These are phyloP conservation scores for Dictyostelium firmibasis DNA, from an alignment of 78 protist species.

Conservation along the genomic window DNA sequence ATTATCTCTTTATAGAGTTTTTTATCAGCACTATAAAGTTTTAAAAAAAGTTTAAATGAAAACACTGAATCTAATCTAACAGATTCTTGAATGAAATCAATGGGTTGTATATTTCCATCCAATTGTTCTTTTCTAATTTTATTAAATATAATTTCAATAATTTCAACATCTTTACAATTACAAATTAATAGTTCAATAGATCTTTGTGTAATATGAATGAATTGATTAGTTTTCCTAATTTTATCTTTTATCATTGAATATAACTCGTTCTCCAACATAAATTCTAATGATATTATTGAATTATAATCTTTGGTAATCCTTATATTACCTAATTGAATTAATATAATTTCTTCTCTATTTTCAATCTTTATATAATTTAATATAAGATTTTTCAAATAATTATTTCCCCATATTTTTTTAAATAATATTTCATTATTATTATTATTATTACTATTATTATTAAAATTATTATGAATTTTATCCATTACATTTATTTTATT, in stretches of 20 bases:
- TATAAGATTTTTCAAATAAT: neutral
- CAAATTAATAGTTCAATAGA: neutral
- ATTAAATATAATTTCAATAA: neutral
- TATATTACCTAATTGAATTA: neutral
- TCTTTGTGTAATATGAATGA: neutral
- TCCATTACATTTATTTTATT: neutral
- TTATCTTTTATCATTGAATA: neutral
- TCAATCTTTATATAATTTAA: neutral
- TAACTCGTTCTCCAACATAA: neutral
- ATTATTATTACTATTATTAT: neutral
- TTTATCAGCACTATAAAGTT: neutral
- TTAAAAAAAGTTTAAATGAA: neutral
- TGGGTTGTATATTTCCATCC: neutral
- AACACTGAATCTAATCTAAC: neutral
- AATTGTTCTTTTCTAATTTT: neutral
- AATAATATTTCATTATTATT: neutral
- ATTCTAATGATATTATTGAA: neutral
- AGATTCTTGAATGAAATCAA: neutral
- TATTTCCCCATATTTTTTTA: neutral
- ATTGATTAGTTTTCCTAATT: neutral
- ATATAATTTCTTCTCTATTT: neutral
- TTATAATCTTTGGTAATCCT: neutral
- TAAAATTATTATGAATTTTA: neutral
- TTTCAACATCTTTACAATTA: neutral
- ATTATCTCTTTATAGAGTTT: neutral